Conservation (phyloP, 2,329 filamentous ascomycete genomes). For the Penicillium sp. region DNA sequence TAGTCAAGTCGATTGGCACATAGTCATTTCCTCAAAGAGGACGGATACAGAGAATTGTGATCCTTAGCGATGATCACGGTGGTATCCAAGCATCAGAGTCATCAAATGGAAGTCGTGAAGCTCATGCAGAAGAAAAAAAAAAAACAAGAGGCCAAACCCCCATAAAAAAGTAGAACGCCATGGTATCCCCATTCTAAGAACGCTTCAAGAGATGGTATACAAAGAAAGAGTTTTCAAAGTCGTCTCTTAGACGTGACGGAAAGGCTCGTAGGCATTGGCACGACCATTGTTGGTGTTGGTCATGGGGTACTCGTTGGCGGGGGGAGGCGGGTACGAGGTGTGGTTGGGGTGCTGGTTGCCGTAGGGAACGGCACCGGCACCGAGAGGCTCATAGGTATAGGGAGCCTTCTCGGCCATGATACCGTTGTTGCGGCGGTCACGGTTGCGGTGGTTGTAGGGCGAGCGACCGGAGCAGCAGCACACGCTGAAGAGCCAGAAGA, state of each 20-base stretch:
- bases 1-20: not conserved
- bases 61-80: not conserved
- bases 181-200: conserved; percentile 22
- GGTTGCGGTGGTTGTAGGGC: conserved; percentile 46
- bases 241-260: conserved; percentile 34
- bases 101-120: not conserved
- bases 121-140: conserved; percentile 1
- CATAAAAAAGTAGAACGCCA: conserved; percentile 16
- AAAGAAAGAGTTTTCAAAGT: conserved; percentile 1
- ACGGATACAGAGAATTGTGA: not conserved
- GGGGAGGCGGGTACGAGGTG: conserved; percentile 30
- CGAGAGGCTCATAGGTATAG: conserved; percentile 59
- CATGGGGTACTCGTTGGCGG: conserved; percentile 25
- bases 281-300: conserved; percentile 20
- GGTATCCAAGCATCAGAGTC: not conserved
- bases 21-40: not conserved
- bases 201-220: conserved; percentile 13
- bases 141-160: not conserved
- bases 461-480: conserved; percentile 83
- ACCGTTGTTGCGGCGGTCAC: conserved; percentile 36
- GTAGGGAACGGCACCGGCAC: conserved; percentile 24
- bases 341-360: conserved; percentile 21
- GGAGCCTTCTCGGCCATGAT: conserved; percentile 59
- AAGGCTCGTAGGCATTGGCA: conserved; percentile 37
- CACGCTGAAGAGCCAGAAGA: conserved; percentile 89